phyloP scores from a whole-genome alignment of 805 yeast species.

The Sungouiella thailandica region DNA sequence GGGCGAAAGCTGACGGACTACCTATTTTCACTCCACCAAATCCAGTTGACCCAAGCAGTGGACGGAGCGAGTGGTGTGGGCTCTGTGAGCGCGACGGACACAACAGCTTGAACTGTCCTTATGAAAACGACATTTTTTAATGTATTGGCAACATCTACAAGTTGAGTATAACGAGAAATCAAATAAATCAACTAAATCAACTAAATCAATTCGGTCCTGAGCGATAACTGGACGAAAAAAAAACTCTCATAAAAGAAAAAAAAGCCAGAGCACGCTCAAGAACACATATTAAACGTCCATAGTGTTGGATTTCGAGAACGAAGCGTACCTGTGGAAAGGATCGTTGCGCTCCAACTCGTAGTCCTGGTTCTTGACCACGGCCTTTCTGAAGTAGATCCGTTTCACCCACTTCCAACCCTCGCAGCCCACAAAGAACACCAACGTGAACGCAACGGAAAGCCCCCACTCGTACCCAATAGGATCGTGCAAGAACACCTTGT shows the following conservation, averaged over 20 bases:
- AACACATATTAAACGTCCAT: neutral
- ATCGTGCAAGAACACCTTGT: constrained; percentile 66
- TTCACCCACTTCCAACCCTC: constrained; percentile 68
- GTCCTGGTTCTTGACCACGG: constrained; percentile 47
- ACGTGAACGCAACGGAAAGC: constrained; percentile 54
- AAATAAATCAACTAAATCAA: neutral
- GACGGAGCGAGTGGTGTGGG: constrained; percentile 84
- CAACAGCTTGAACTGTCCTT: constrained; percentile 82
- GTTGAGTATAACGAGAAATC: neutral
- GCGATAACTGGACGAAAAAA: no score
- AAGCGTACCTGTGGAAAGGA: constrained; percentile 56
- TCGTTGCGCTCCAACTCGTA: constrained; percentile 53
- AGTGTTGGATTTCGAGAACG: constrained; percentile 49
- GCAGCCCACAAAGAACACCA: constrained; percentile 52
- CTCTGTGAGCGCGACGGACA: constrained; percentile 90
- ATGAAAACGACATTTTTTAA: constrained; percentile 56
- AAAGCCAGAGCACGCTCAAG: neutral
- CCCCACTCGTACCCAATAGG: constrained; percentile 82
- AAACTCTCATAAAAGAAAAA: neutral
- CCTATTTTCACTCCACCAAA: constrained; percentile 46
- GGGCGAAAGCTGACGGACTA: constrained; percentile 16
- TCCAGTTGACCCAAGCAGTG: constrained; percentile 62
- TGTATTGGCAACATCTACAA: no score
- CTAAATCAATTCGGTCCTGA: no score
- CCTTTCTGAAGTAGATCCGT: constrained; percentile 44